Conservation (phyloP, 2,329 filamentous ascomycete species). For the Calonectria pteridis region DNA sequence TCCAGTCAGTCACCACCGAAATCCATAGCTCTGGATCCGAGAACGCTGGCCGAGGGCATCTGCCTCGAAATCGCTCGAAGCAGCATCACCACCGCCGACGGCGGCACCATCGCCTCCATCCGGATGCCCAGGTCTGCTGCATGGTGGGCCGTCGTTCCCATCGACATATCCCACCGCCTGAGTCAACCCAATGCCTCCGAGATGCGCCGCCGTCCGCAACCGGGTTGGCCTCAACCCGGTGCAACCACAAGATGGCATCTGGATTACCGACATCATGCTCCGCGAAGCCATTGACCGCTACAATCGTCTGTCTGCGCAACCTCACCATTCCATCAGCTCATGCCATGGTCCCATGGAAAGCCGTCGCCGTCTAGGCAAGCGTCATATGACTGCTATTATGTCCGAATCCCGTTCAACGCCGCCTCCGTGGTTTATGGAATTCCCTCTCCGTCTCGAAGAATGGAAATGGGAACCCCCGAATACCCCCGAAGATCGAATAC, state of each 20-base stretch:
- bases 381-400: constrained; percentile 65
- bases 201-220: constrained; percentile 44
- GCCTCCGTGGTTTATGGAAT: constrained; percentile 61
- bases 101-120: neutral
- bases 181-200: constrained; percentile 47
- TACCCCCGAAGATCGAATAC: constrained; percentile 44
- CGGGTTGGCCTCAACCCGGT: constrained; percentile 37
- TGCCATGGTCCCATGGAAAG: constrained; percentile 68
- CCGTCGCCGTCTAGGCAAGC: constrained; percentile 64
- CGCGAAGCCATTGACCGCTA: constrained; percentile 49
- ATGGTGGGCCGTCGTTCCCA: constrained; percentile 25
- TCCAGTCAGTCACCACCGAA: neutral
- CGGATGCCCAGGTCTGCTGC: constrained; percentile 1
- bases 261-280: constrained; percentile 51
- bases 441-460: constrained; percentile 57
- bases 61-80: neutral
- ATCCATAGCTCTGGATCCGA: neutral
- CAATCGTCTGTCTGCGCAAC: constrained; percentile 32
- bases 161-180: neutral
- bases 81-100: neutral
- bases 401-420: constrained; percentile 52
- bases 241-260: constrained; percentile 41
- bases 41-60: neutral
- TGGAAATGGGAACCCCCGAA: constrained; percentile 67
- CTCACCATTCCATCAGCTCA: constrained; percentile 53